Evolutionary conservation across 2,329 filamentous ascomycete species (phyloP), one percentile per base, ranked within the genome.

Genomic region (Diaporthe citrichinensis): DNA sequence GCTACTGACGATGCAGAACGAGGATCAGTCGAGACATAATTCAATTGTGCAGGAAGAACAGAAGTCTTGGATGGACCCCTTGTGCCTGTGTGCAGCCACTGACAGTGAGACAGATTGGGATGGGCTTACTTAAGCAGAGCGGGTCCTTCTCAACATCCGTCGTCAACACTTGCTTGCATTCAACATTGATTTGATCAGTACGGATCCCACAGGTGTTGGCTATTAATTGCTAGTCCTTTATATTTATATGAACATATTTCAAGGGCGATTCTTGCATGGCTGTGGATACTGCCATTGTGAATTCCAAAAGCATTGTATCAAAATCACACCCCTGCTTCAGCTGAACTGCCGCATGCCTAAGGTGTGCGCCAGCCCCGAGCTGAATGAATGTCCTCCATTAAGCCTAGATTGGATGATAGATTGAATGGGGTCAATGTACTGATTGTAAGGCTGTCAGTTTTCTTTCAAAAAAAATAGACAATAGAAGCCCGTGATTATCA

Each of bases 41-140:
- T 25, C n/a, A 41, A 20, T 44, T 68, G 46, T 34, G 23, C 15
- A 51, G 58, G 31, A 36, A 14, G 46, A 53, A 53, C 28, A 49
- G n/a, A 39, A 34, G 49, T 31, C 31, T 28, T 14, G n/a, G 2
- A n/a, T 23, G 61, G 28, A 31, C 25, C 25, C 41, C 34, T 5
- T 14, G 41, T 28, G 59, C 10, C 39, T 44, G 39, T 3, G 28
- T 36, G 31, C 62, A 12, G 46, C 34, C n/a, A 44, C 59, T n/a
- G 59, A 14, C 39, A 25, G 62, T 12, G 28, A 69, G 49, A 69
- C 36, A 49, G 49, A 28, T 2, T 9, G 15, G 65, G 31, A 25
- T 8, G 23, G 7, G 65, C 65, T 69, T 69, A 69, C 49, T n/a
- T 69, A 69, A 69, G 65, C 65, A 67, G 20, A n/a, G 36, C 34